Conservation (phyloP, 1,284 basidiomycete species). For the Wolfiporia cocos region DNA sequence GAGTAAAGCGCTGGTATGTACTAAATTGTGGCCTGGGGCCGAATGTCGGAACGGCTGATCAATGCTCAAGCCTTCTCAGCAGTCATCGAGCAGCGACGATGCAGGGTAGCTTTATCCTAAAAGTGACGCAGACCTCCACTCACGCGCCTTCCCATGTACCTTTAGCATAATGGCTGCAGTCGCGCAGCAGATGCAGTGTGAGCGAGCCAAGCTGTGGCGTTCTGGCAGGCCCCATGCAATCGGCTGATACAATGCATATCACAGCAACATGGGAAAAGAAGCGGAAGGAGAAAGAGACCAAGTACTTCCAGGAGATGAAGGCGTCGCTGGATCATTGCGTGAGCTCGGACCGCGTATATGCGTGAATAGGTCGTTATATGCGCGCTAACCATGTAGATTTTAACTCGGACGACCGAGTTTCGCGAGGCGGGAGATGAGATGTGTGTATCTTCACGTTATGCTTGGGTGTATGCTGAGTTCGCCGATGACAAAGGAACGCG, state of each 20-base stretch:
- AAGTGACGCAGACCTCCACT: too few relatives aligned
- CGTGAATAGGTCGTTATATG: neutral
- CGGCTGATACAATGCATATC: too few relatives aligned
- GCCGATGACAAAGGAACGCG: slow-evolving; percentile 10
- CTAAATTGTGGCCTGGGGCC: too few relatives aligned
- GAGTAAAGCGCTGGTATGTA: too few relatives aligned
- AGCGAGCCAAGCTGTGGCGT: too few relatives aligned
- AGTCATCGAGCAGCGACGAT: slow-evolving; percentile 14
- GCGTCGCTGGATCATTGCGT: slow-evolving; percentile 27
- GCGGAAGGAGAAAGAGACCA: slow-evolving; percentile 27
- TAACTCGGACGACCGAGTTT: slow-evolving; percentile 12
- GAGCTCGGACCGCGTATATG: slow-evolving; percentile 1
- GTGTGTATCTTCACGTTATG: slow-evolving; percentile 7
- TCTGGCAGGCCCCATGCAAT: too few relatives aligned
- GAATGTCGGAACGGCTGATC: too few relatives aligned
- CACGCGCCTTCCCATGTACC: too few relatives aligned
- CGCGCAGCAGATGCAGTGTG: slow-evolving; percentile 24
- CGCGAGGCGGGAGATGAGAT: slow-evolving; percentile 14
- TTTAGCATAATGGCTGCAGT: slow-evolving; percentile 21
- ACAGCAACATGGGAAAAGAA: slow-evolving; percentile 36
- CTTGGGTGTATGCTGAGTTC: neutral
- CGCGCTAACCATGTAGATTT: slow-evolving; percentile 9
- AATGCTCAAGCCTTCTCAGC: slow-evolving; percentile 7
- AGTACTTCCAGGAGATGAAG: slow-evolving; percentile 23
- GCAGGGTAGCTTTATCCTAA: slow-evolving; percentile 14